Conservation (phyloP, 2,329 filamentous ascomycete species). For the Talaromyces sp. region DNA sequence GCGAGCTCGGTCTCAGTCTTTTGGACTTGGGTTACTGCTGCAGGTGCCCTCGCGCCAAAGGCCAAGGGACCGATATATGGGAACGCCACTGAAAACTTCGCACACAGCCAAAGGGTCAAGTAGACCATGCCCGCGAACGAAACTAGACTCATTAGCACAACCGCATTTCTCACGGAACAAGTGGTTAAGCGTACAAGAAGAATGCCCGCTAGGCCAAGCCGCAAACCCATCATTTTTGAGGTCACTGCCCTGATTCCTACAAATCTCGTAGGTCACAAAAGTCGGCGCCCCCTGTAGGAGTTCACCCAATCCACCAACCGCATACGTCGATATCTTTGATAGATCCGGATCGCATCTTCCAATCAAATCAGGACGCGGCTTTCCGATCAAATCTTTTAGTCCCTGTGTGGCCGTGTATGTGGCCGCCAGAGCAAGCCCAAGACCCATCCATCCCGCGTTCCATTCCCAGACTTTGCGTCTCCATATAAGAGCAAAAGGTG, state of each 20-base stretch:
- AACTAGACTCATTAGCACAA: slow-evolving; percentile 38
- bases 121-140: slow-evolving; percentile 79
- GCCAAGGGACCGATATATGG: slow-evolving; percentile 39
- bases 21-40: not conserved
- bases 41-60: slow-evolving; percentile 25
- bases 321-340: slow-evolving; percentile 55
- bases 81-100: slow-evolving; percentile 49
- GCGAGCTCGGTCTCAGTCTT: not conserved
- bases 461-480: slow-evolving; percentile 86
- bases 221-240: slow-evolving; percentile 75
- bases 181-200: slow-evolving; percentile 54
- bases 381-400: slow-evolving; percentile 72
- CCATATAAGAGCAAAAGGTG: slow-evolving; percentile 66
- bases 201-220: slow-evolving; percentile 76
- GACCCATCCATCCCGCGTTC: slow-evolving; percentile 78
- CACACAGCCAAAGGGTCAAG: slow-evolving; percentile 78
- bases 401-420: slow-evolving; percentile 80
- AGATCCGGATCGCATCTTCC: slow-evolving; percentile 74
- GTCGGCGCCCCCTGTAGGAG: slow-evolving; percentile 56
- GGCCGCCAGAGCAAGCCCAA: slow-evolving; percentile 67
- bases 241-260: slow-evolving; percentile 59
- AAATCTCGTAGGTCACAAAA: slow-evolving; percentile 74
- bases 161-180: not conserved
- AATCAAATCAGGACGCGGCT: slow-evolving; percentile 62
- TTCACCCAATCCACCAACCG: slow-evolving; percentile 60